Conservation (phyloP, 140 eudicot genomes). For the Cichorium intybus region DNA sequence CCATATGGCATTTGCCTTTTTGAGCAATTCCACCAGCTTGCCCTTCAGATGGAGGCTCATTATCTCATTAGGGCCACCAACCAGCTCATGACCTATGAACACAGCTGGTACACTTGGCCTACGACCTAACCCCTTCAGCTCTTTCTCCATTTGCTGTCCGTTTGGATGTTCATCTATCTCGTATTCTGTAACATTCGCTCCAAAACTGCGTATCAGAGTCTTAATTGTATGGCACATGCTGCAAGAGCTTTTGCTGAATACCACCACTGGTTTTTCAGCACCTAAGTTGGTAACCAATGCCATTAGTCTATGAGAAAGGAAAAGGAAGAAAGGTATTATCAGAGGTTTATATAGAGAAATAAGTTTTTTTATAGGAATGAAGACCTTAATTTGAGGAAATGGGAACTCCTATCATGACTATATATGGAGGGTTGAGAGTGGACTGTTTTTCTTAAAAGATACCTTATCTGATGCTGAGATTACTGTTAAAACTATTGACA, state of each 20-base stretch:
- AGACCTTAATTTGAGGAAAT: too few relatives aligned
- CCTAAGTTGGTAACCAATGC: conserved; percentile 39
- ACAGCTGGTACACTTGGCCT: conserved; percentile 43
- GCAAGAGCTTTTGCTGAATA: conserved; percentile 42
- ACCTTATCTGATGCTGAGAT: conserved; percentile 3
- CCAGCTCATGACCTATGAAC: conserved; percentile 39
- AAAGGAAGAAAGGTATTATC: not conserved
- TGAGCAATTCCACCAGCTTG: conserved; percentile 12
- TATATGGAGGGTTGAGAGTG: not conserved
- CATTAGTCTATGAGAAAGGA: conserved; percentile 20
- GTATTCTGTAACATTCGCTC: conserved; percentile 35
- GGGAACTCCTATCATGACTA: not conserved
- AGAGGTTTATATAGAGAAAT: not conserved
- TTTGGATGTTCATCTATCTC: conserved; percentile 41
- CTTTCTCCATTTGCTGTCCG: conserved; percentile 33
- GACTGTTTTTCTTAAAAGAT: not conserved
- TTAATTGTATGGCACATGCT: conserved; percentile 32
- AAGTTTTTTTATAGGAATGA: not conserved
- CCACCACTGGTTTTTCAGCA: conserved; percentile 37
- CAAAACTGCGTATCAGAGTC: conserved; percentile 31
- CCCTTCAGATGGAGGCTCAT: conserved; percentile 11
- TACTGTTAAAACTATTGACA: conserved; percentile 7
- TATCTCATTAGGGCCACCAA: conserved; percentile 46
- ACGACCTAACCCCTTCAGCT: conserved; percentile 26
- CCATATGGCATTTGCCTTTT: too few relatives aligned